Conservation (phyloP, 73 alveolate genomes). For the Uronychia binucleata region DNA sequence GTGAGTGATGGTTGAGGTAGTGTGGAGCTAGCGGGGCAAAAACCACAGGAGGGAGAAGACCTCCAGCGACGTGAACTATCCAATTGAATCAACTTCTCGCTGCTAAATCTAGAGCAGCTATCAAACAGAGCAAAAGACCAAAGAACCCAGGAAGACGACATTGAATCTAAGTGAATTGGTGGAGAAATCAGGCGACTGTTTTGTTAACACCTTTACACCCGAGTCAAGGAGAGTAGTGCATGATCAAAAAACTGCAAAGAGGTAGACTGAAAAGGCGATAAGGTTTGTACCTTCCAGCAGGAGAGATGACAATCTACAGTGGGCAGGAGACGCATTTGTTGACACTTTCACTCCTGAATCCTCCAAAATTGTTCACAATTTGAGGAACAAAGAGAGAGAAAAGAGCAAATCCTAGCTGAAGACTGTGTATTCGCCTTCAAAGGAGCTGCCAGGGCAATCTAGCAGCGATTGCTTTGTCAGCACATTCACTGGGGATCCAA, state of each 20-base stretch:
- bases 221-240: neutral
- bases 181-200: too few species aligned
- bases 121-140: too few species aligned
- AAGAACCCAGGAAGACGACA: too few species aligned
- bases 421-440: neutral
- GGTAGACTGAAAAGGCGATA: neutral
- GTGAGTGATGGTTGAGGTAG: too few species aligned
- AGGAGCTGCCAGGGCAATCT: neutral
- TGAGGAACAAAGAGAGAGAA: neutral
- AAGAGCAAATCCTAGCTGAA: neutral
- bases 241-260: neutral
- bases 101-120: too few species aligned
- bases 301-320: neutral
- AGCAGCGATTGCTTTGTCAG: neutral
- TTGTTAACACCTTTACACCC: neutral
- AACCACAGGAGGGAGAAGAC: too few species aligned
- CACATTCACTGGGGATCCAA: neutral
- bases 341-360: neutral
- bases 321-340: neutral
- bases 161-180: too few species aligned
- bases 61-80: too few species aligned
- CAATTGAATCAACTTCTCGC: too few species aligned
- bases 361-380: neutral
- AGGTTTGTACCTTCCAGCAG: neutral
- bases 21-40: too few species aligned